phyloP scores from a whole-genome alignment of 768 basidiomycete species.

The Neoboletus magnificus region DNA sequence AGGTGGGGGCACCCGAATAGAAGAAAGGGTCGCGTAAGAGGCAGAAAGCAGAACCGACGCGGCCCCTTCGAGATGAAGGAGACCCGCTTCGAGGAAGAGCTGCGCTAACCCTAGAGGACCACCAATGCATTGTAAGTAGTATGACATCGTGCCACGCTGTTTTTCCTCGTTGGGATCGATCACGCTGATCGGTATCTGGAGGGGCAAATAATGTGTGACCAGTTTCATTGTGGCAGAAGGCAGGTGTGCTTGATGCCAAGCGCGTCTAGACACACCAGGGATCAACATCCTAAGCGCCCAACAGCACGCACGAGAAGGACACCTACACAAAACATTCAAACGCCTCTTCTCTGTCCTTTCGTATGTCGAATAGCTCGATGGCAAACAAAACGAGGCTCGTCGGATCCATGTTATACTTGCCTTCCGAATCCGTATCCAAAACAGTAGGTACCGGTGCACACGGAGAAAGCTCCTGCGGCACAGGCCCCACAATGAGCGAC shows the following conservation, averaged over 20 bases:
- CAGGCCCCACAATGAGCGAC: slow-evolving; percentile 70
- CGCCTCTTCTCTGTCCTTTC: slow-evolving; percentile 70
- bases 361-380: slow-evolving; percentile 69
- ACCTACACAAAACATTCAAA: slow-evolving; percentile 80
- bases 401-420: slow-evolving; percentile 81
- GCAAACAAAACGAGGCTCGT: slow-evolving; percentile 74
- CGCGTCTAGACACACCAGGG: slow-evolving; percentile 48
- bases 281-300: not conserved
- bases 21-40: slow-evolving; percentile 74
- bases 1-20: slow-evolving; percentile 62
- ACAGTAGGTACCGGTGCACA: slow-evolving; percentile 49
- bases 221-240: slow-evolving; percentile 78
- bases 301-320: not conserved
- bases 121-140: slow-evolving; percentile 66
- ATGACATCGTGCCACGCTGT: slow-evolving; percentile 50
- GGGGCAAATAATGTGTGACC: slow-evolving; percentile 67
- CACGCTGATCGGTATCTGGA: slow-evolving; percentile 42
- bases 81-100: slow-evolving; percentile 74
- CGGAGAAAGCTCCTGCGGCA: slow-evolving; percentile 58
- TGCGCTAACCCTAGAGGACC: slow-evolving; percentile 65
- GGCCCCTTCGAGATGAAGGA: slow-evolving; percentile 78
- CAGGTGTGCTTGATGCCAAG: slow-evolving; percentile 75
- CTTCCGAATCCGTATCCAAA: slow-evolving; percentile 49
- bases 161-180: slow-evolving; percentile 36
- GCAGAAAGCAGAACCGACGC: slow-evolving; percentile 68